Conservation (phyloP, 192 early-diverging fungal species). For the Coemansia javaensis region DNA sequence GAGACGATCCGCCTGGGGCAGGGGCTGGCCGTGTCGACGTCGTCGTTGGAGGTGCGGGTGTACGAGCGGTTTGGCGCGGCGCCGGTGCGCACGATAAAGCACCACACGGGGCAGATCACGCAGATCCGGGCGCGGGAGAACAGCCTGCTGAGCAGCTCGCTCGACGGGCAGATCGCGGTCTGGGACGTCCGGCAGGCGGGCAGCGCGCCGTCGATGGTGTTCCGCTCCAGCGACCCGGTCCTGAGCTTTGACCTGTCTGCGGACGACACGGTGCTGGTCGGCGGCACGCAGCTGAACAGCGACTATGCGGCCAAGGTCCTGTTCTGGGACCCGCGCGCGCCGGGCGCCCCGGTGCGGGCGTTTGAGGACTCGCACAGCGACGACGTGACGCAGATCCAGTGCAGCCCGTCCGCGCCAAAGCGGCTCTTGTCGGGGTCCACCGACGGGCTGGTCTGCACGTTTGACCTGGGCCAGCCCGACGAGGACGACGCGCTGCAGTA, state of each 20-base stretch:
- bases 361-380: constrained; percentile 67
- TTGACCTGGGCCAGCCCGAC: constrained; percentile 62
- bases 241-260: constrained; percentile 52
- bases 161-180: constrained; percentile 57
- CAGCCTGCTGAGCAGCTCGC: constrained; percentile 58
- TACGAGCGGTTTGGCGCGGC: constrained; percentile 55
- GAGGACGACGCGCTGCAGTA: constrained; percentile 87
- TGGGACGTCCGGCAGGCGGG: constrained; percentile 63
- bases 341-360: constrained; percentile 8
- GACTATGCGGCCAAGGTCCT: constrained; percentile 43
- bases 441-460: constrained; percentile 75
- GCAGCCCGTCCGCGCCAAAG: constrained; percentile 51
- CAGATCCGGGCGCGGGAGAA: constrained; percentile 53
- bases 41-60: constrained; percentile 60
- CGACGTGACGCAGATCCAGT: constrained; percentile 73
- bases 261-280: constrained; percentile 25
- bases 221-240: constrained; percentile 39
- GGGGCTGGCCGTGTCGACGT: constrained; percentile 50
- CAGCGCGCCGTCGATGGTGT: constrained; percentile 17
- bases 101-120: constrained; percentile 60
- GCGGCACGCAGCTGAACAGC: constrained; percentile 28
- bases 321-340: constrained; percentile 20
- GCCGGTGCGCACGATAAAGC: constrained; percentile 44
- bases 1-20: constrained; percentile 18
- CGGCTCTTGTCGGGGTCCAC: constrained; percentile 67